Evolutionary conservation across 768 basidiomycete species (phyloP).

Genomic region (Russula virescens): DNA sequence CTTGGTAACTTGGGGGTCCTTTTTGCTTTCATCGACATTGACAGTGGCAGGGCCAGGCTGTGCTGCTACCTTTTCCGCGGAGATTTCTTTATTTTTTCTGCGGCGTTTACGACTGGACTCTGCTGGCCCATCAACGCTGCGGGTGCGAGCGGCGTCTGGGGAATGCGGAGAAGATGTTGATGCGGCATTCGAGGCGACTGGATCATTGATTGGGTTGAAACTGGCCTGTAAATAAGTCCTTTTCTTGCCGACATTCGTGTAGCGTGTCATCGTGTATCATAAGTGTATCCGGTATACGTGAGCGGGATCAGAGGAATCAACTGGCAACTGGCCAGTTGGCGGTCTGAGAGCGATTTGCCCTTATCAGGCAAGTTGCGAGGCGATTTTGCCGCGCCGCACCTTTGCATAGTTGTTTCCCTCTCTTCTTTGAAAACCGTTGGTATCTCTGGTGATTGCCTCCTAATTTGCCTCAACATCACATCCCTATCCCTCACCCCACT

Average conservation of each 20-base stretch:
- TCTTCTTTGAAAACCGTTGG: no score
- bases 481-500: no score
- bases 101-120: slow-evolving; percentile 59
- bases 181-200: slow-evolving; percentile 19
- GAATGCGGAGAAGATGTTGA: slow-evolving; percentile 5
- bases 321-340: no score
- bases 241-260: slow-evolving; percentile 71
- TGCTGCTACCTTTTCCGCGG: slow-evolving; percentile 25
- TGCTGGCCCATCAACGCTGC: slow-evolving; percentile 28
- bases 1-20: slow-evolving; percentile 22
- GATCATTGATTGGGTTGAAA: slow-evolving; percentile 33
- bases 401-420: no score
- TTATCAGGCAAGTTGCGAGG: no score
- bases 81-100: slow-evolving; percentile 41
- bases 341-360: no score
- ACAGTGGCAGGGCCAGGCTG: neutral
- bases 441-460: no score
- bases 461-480: no score
- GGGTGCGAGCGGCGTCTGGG: slow-evolving; percentile 5
- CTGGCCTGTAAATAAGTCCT: slow-evolving; percentile 65
- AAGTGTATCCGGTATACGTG: no score
- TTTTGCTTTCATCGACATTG: slow-evolving; percentile 21
- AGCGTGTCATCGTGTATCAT: slow-evolving; percentile 60
- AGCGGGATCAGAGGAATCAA: no score
- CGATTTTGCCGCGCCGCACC: no score